Base-by-base conservation (phyloP, 1,139 yeast genomes). In the Entelexis paramagnoliae region DNA sequence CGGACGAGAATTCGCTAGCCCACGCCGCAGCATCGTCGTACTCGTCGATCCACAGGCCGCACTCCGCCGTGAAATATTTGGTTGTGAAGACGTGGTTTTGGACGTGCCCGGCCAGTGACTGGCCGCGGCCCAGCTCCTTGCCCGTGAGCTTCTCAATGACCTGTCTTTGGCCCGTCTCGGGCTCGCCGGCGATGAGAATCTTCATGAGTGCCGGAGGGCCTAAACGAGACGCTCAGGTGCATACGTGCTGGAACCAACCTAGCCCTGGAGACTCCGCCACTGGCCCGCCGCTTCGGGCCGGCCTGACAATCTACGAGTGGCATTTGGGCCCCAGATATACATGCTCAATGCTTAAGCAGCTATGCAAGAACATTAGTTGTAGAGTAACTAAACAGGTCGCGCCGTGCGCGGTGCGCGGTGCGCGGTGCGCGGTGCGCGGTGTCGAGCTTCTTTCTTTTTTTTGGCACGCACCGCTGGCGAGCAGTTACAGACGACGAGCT, bases 41-140 rank as follows among this genome's bases (percentile, higher is more conserved):
- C 55, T 72, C 76, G 60, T 74, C 78, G 4, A 72, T 57, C 71
- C 75, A 74, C 1, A 74, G 48, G 1, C 68, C 70, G 9, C 73
- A 59, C 1, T 59, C 59, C 2, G 70, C 64, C 1, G 55, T 53
- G 56, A 69, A 74, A 56, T 74, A 74, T 57, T 67, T 68, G 29
- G 69, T 71, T 3, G 59, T 51, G 24, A 74, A 53, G 3, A 51
- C 41, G 32, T 68, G 57, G 19, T 64, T 63, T 24, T 56, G 17
- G 6, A 54, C 47, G 1, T 46, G 35, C 2, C 62, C 62, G n/a
- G 46, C 50, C 14, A 50, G 16, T 3, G 51, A n/a, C 11, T 20
- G 30, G 16, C 13, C 40, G 14, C 16, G 40, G 10, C 9, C 22
- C 8, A 19, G 32, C 9, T 20, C 20, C 13, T 35, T 19, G 2